Evolutionary conservation across 2,329 filamentous ascomycete genomes (phyloP), one percentile per base, ranked within the genome.

Genomic region (Colletotrichum agaves): DNA sequence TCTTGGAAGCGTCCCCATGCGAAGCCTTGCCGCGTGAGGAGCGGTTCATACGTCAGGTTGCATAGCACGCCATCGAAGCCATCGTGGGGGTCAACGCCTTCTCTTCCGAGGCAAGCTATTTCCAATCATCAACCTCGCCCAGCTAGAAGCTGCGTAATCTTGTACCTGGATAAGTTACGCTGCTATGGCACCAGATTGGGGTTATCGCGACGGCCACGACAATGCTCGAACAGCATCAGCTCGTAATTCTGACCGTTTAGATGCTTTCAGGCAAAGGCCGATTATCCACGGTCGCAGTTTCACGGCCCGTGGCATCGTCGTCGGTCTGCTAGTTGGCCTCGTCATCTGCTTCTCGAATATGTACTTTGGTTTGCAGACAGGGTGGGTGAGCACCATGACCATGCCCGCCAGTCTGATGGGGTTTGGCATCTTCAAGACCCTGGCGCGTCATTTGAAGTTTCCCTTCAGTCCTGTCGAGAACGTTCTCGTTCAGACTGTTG

Each of bases 311-410:
- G 93, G 93, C 57, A 85, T 98, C 43, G 76, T 89, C 5, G 93
- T 93, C 31, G 96, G 96, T 15, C 84, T 97, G 5, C 82, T 88
- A 3, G 96, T 99, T 70, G 96, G 96, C 44, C 88, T 96, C 4
- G 84, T 98, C 62, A 97, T 98, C 75, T 96, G 93, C 76, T 97
- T 97, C 78, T 97, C 93, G 59, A 99, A 99, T 77, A 98, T 97
- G 84, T 99, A 98, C 79, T 99, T 99, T 77, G 96, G 96, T n/a
- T 84, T 99, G 35, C 96, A 98, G 81, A 97, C 93, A 31, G 83
- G 84, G 70, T 87, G 84, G 84, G 64, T 70, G 15, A 88, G 90
- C 74, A 93, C 93, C 72, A 98, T 99, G 96, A 93, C 93, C 15
- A 98, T 99, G 94, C 96, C 96, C 0, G 93, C 94, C 1, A 96